Evolutionary conservation across 768 basidiomycete genomes (phyloP).

Genomic region (Boletus tomentosulus): DNA sequence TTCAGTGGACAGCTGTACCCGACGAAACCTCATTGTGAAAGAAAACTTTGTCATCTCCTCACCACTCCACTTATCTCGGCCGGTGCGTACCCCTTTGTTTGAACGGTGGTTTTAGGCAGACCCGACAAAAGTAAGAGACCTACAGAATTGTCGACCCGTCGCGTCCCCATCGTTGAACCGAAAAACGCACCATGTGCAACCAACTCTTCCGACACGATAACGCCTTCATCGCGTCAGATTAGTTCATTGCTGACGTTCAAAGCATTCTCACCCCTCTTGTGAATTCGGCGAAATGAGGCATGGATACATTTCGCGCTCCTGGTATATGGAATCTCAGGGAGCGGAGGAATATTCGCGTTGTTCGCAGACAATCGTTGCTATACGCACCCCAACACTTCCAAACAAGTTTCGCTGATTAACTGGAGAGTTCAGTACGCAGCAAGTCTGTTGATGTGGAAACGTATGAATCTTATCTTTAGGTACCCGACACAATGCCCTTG

Average conservation of each 20-base stretch:
- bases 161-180: neutral
- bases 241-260: neutral
- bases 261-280: neutral
- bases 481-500: neutral
- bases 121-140: too few species aligned
- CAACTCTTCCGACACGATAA: neutral
- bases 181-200: neutral
- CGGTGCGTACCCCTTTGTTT: too few species aligned
- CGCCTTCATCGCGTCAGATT: neutral
- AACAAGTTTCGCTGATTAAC: neutral
- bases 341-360: neutral
- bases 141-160: too few species aligned
- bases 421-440: neutral
- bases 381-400: neutral
- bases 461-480: neutral
- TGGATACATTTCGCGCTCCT: neutral
- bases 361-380: neutral
- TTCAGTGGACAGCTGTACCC: too few species aligned
- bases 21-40: neutral
- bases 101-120: too few species aligned
- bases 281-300: neutral
- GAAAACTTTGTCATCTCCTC: too few species aligned
- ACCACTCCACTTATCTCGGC: too few species aligned
- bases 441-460: slow-evolving; percentile 1
- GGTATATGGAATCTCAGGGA: neutral